Evolutionary conservation across 2,329 filamentous ascomycete genomes (phyloP).

Genomic region (Talaromyces piceae): DNA sequence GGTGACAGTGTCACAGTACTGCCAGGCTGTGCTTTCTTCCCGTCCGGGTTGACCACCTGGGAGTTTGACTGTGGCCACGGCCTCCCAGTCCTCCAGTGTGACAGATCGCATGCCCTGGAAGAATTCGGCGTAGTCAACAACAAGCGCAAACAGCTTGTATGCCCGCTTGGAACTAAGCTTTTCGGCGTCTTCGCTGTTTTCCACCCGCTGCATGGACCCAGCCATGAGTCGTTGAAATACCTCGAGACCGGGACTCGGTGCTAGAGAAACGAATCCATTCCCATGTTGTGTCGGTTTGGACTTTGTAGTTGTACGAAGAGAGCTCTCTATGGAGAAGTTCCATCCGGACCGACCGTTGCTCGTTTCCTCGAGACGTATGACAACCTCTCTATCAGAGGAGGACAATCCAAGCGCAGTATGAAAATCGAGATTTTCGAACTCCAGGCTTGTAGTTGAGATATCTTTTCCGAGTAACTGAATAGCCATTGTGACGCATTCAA

Average conservation of each 20-base stretch:
- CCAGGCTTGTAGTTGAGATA: neutral
- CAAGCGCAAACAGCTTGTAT: constrained; percentile 9
- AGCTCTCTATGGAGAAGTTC: neutral
- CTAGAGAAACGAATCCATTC: constrained; percentile 19
- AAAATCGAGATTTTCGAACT: neutral
- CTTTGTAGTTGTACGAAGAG: constrained; percentile 16
- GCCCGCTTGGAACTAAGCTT: neutral
- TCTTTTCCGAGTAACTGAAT: neutral
- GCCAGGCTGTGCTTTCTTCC: constrained; percentile 1
- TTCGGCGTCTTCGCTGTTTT: neutral
- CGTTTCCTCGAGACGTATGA: neutral
- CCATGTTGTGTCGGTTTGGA: constrained; percentile 14
- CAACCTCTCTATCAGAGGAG: too few species aligned
- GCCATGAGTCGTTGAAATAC: constrained; percentile 12
- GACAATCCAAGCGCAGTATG: neutral
- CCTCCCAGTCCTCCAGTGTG: constrained; percentile 12
- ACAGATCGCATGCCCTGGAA: constrained; percentile 13
- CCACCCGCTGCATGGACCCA: constrained; percentile 12
- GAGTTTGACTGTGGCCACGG: neutral
- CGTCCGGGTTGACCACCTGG: neutral
- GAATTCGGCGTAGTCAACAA: constrained; percentile 9
- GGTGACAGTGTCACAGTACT: constrained; percentile 15
- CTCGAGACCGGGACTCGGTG: constrained; percentile 21
- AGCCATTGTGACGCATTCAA: neutral
- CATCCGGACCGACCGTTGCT: neutral